Percentiles rank a stretch among this genome's conserved stretches.
These are phyloP conservation scores for Leucogyrophana mollusca DNA, from an alignment of 768 basidiomycete genomes.

Conservation along the genomic window DNA sequence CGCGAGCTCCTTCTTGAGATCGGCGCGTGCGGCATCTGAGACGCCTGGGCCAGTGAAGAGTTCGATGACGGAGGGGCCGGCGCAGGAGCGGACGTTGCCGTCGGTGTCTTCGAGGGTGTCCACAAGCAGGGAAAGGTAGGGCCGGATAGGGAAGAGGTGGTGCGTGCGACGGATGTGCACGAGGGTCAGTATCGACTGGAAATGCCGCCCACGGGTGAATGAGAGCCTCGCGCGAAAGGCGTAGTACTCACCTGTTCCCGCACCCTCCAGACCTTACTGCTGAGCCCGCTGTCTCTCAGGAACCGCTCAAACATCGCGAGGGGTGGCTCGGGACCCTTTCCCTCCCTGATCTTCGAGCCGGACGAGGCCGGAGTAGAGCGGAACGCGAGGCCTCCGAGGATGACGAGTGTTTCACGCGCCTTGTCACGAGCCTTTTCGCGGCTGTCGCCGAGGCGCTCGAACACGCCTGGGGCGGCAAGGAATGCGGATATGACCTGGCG, in stretches of 20 bases:
- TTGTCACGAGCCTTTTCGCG: slow-evolving; percentile 70
- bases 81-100: slow-evolving; percentile 83
- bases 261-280: slow-evolving; percentile 83
- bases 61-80: slow-evolving; percentile 75
- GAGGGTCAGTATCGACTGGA: slow-evolving; percentile 61
- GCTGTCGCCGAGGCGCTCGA: slow-evolving; percentile 80
- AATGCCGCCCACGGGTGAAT: no score
- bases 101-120: slow-evolving; percentile 90
- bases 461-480: slow-evolving; percentile 70
- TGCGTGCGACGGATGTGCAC: slow-evolving; percentile 72
- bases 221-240: no score
- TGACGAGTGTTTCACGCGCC: slow-evolving; percentile 74
- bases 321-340: slow-evolving; percentile 70
- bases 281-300: slow-evolving; percentile 68
- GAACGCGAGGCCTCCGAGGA: slow-evolving; percentile 72
- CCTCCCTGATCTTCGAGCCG: slow-evolving; percentile 43
- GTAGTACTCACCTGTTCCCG: slow-evolving; percentile 84
- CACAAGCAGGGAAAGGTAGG: slow-evolving; percentile 78
- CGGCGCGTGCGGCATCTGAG: slow-evolving; percentile 83
- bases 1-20: slow-evolving; percentile 88
- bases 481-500: slow-evolving; percentile 69
- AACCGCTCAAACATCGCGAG: slow-evolving; percentile 68
- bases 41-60: slow-evolving; percentile 85
- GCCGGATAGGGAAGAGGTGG: slow-evolving; percentile 74
- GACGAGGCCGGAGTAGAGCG: slow-evolving; percentile 47